Evolutionary conservation across 176 grass and related monocot species (phyloP), one percentile per base, ranked within the genome.

Genomic region (Panicum miliaceum): DNA sequence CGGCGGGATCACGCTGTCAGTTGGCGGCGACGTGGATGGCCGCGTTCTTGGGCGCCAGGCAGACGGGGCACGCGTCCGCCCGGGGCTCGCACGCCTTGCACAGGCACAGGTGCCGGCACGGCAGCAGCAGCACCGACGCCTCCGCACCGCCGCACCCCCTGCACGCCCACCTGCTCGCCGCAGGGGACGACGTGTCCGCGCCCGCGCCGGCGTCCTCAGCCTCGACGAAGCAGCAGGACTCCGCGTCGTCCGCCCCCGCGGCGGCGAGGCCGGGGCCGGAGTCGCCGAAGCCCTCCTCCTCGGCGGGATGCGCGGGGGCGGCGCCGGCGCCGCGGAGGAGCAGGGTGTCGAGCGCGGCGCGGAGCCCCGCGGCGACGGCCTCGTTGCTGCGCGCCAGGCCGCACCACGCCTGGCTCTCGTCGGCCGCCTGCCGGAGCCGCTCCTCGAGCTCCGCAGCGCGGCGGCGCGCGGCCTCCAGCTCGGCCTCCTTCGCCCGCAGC

Each of bases 221-320:
- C 11, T 19, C 56, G 5, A 1, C 12, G 52, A 52, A 61, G 74
- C 68, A 84, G 52, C 56, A 37, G 0, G 90, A 87, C 70, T 68
- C 46, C 20, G 76, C 87, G 81, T 89, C 86, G 51, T 73, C 86
- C 6, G 38, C 64, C 0, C 70, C 84, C 3, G 71, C 76, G 0
- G 51, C 51, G 16, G 16, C 16, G 6, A 48, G 46, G 11, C 16
- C 51, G 5, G 71, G 19, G 38, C 71, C 84, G 7, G 81, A 92
- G 7, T 97, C 87, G 7, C 91, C 87, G 41, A 60, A 91, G 12
- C 91, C 91, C 75, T 91, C 91, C 75, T 91, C 91, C 75, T 85
- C 88, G 6, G 59, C 74, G 34, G 29, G 52, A 18, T 8, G 64
- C 20, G 9, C 1, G 1, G 22, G 19, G 6, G 26, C 51, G 65